Evolutionary conservation across 129 eudicot species (phyloP), one percentile per base, ranked within the genome.

Genomic region (Lonicera japonica): DNA sequence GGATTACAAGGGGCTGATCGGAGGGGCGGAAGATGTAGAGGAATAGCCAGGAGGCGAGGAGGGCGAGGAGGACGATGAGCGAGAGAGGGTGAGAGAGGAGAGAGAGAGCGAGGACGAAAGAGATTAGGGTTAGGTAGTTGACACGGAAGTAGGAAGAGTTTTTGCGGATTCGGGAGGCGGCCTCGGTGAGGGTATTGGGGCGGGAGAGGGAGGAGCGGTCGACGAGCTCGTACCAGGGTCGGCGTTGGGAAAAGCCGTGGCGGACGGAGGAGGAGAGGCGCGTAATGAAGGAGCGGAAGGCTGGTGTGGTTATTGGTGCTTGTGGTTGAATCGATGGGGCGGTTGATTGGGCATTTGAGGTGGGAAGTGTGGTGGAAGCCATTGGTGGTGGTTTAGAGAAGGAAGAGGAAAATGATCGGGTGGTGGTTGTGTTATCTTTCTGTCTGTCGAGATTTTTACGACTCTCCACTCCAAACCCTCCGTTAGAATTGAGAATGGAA

Each of bases 1-100:
- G 65, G 21, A 88, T n/a, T 5, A 75, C 70, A 6, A 88, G 63
- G 1, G 85, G 94, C 59, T 82, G 81, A 65, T 88, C 87, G 4
- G 96, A 61, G 0, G 87, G 83, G 0, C 87, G 80, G 75, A 88
- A 85, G 20, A 79, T 71, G 80, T 88, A 85, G 22, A 88, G 70
- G 64, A 88, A 82, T 2, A 75, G 75, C 96, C 94, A 85, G 54
- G 94, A 78, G 60, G 83, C 85, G 69, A 85, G 81, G 70, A 88
- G 89, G 67, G 75, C 54, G 25, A 82, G 40, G 25, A 88, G 81
- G 63, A 79, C 66, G 64, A 88, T 79, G 74, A 88, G 96, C n/a
- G 96, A 82, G 71, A 85, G 50, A 0, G 94, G 96, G 65, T 88
- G 87, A 6, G 96, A 64, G 74, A 88, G 69, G 85, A 88, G 96